Conservation (phyloP, 768 basidiomycete genomes). For the Fistulinella prunicolor region DNA sequence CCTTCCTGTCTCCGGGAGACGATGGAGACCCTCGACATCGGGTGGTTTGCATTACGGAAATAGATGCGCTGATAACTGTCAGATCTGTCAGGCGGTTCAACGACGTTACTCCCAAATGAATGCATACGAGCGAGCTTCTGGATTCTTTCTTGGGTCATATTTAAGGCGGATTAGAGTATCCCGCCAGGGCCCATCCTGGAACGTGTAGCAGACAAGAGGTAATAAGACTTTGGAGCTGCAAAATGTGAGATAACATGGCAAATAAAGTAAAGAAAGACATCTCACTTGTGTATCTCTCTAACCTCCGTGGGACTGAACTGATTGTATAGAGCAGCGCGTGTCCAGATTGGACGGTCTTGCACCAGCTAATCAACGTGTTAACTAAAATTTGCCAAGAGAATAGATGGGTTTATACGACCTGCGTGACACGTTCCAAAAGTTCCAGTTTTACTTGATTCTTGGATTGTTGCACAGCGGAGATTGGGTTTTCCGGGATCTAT, state of each 20-base stretch:
- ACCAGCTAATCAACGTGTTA: constrained; percentile 53
- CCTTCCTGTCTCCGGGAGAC: constrained; percentile 58
- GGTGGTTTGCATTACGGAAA: constrained; percentile 85
- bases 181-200: constrained; percentile 92
- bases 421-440: constrained; percentile 52
- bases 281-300: constrained; percentile 74
- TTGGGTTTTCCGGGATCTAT: constrained; percentile 66
- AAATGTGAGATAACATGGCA: constrained; percentile 3
- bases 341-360: constrained; percentile 80
- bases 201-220: constrained; percentile 81
- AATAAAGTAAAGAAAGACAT: not conserved
- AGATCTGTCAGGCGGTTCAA: constrained; percentile 3
- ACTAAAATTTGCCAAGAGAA: constrained; percentile 6
- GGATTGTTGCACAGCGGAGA: constrained; percentile 58
- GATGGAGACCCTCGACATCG: constrained; percentile 75
- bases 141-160: constrained; percentile 84
- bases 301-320: constrained; percentile 69
- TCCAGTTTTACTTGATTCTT: constrained; percentile 51
- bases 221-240: constrained; percentile 77
- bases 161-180: constrained; percentile 84
- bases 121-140: constrained; percentile 71
- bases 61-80: constrained; percentile 87
- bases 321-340: constrained; percentile 79
- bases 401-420: constrained; percentile 35
- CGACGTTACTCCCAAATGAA: not conserved